A percentile compares a stretch with the other conserved stretches of the same genome.
Evolutionary conservation across 2,329 filamentous ascomycete species (phyloP).

Genomic region (Nemania bipapillata): DNA sequence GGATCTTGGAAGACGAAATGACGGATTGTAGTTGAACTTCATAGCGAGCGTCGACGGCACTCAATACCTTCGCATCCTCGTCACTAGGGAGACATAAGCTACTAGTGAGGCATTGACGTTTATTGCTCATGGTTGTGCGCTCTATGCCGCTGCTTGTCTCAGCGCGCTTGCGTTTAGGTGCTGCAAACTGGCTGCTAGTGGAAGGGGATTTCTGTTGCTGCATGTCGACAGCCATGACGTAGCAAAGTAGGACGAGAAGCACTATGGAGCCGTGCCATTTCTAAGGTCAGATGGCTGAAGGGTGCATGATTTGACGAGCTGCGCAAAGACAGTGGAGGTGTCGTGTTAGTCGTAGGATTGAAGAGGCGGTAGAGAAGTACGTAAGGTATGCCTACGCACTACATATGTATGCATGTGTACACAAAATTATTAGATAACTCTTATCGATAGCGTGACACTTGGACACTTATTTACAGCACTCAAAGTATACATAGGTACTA

Average conservation of each 20-base stretch:
- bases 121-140: conserved; percentile 32
- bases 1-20: conserved; percentile 69
- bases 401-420: too few species aligned
- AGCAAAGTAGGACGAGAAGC: neutral
- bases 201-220: conserved; percentile 9
- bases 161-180: conserved; percentile 47
- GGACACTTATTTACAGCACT: too few species aligned
- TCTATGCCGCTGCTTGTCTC: conserved; percentile 35
- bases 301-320: neutral
- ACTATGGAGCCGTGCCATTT: conserved; percentile 1
- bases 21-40: conserved; percentile 65
- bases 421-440: neutral
- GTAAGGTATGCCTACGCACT: too few species aligned
- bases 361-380: conserved; percentile 1
- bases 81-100: conserved; percentile 47
- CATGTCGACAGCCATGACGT: conserved; percentile 37
- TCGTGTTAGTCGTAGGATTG: neutral
- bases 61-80: conserved; percentile 57
- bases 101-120: conserved; percentile 44
- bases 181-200: neutral
- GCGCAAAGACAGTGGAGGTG: neutral
- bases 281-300: neutral
- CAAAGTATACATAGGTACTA: too few species aligned
- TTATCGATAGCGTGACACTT: conserved; percentile 37
- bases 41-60: conserved; percentile 59